Evolutionary conservation across 768 basidiomycete genomes (phyloP).

Genomic region (Termitomyces sp.): DNA sequence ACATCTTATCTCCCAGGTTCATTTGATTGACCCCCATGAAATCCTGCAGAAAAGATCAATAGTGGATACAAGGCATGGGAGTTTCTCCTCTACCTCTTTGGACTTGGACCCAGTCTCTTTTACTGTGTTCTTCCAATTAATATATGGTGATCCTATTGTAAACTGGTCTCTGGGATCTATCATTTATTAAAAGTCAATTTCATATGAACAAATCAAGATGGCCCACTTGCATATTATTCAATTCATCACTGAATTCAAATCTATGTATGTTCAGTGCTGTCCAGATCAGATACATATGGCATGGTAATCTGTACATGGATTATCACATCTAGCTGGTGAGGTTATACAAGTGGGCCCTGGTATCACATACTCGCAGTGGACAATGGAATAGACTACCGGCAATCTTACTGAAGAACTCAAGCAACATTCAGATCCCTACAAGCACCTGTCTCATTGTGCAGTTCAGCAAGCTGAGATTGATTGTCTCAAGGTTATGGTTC

Average conservation of each 20-base stretch:
- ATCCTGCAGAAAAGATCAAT: too few relatives aligned
- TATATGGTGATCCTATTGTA: too few relatives aligned
- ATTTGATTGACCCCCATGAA: conserved; percentile 24
- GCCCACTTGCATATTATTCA: too few relatives aligned
- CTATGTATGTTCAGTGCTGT: conserved; percentile 24
- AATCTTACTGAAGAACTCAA: conserved; percentile 8
- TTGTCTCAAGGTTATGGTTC: conserved; percentile 8
- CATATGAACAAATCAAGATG: neutral
- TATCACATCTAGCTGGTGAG: conserved; percentile 26
- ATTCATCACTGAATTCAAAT: conserved; percentile 32
- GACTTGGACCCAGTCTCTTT: conserved; percentile 9
- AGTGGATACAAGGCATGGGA: too few relatives aligned
- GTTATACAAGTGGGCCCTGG: conserved; percentile 19
- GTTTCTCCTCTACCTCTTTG: conserved; percentile 10
- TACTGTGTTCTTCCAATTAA: conserved; percentile 6
- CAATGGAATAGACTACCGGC: conserved; percentile 16
- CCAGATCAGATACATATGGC: conserved; percentile 27
- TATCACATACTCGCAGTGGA: conserved; percentile 7
- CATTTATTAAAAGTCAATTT: conserved; percentile 4
- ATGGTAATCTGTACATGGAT: conserved; percentile 26
- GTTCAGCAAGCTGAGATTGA: conserved; percentile 4
- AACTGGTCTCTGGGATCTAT: conserved; percentile 1
- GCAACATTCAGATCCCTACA: conserved; percentile 14
- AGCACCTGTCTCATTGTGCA: conserved; percentile 5
- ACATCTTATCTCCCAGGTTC: too few relatives aligned